Conservation (phyloP, 208 protist genomes). For the Blastocrithidia nonstop region DNA sequence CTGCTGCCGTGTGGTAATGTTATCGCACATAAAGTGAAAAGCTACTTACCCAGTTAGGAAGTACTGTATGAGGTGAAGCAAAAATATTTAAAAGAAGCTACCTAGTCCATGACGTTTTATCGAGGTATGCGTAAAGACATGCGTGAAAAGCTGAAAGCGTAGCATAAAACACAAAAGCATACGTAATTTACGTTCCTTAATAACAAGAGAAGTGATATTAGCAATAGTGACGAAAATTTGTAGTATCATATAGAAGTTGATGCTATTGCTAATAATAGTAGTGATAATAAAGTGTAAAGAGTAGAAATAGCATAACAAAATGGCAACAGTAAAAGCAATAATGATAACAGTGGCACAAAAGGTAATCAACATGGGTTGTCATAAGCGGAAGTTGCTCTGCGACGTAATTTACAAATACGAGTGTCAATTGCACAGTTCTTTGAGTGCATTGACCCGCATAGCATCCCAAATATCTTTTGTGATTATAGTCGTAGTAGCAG, state of each 20-base stretch:
- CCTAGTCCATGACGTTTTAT: slow-evolving; percentile 1
- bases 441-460: slow-evolving; percentile 28
- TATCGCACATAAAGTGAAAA: slow-evolving; percentile 13
- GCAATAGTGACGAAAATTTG: too few relatives aligned
- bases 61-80: slow-evolving; percentile 13
- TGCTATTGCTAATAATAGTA: too few relatives aligned
- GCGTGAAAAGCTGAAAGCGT: neutral
- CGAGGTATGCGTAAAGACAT: slow-evolving; percentile 2
- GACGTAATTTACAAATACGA: slow-evolving; percentile 18
- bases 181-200: too few relatives aligned
- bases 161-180: neutral
- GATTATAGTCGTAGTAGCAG: too few relatives aligned
- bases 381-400: slow-evolving; percentile 6
- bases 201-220: too few relatives aligned
- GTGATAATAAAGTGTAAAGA: too few relatives aligned
- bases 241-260: too few relatives aligned
- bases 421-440: slow-evolving; percentile 9
- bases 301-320: neutral
- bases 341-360: too few relatives aligned
- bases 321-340: neutral
- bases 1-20: slow-evolving; percentile 50
- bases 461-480: slow-evolving; percentile 59
- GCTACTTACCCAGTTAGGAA: slow-evolving; percentile 9
- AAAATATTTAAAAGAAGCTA: slow-evolving; percentile 3
- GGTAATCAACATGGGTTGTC: too few relatives aligned